phyloP scores from a whole-genome alignment of 345 rosid species.

The Sonneratia alba region DNA sequence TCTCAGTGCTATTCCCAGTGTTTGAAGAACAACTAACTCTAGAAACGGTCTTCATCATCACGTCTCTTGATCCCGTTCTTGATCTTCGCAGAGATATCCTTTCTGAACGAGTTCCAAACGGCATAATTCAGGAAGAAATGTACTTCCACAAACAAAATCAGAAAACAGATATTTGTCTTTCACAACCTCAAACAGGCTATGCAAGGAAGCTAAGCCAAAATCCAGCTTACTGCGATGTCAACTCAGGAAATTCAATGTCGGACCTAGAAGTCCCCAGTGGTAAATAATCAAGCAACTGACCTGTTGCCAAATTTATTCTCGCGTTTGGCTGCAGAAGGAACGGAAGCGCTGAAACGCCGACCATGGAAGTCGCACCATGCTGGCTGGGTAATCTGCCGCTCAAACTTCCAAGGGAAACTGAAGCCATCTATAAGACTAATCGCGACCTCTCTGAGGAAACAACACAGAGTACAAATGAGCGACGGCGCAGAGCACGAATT shows the following conservation, averaged over 20 bases:
- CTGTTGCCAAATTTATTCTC: neutral
- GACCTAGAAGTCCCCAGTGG: neutral
- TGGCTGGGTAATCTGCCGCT: neutral
- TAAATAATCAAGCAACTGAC: neutral
- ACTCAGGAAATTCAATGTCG: neutral
- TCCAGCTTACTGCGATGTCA: neutral
- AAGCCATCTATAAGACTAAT: neutral
- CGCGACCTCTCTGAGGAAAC: neutral
- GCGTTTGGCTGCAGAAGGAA: neutral
- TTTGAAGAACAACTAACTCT: constrained; percentile 32
- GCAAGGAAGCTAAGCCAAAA: neutral
- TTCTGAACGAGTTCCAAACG: neutral
- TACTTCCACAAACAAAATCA: neutral
- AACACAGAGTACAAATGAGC: neutral
- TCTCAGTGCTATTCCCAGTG: constrained; percentile 24
- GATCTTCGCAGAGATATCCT: constrained; percentile 3
- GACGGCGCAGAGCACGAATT: neutral
- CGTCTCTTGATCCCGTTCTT: constrained; percentile 11
- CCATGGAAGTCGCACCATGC: neutral
- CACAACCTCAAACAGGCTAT: neutral
- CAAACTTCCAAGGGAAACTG: constrained; percentile 2
- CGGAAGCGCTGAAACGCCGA: constrained; percentile 2
- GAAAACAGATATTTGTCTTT: neutral
- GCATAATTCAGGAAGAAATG: neutral
- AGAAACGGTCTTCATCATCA: constrained; percentile 23